A percentile compares a stretch with the other conserved stretches of the same genome.
These are phyloP conservation scores for Fusarium clavum DNA, from an alignment of 2,329 filamentous ascomycete species.

Conservation along the genomic window DNA sequence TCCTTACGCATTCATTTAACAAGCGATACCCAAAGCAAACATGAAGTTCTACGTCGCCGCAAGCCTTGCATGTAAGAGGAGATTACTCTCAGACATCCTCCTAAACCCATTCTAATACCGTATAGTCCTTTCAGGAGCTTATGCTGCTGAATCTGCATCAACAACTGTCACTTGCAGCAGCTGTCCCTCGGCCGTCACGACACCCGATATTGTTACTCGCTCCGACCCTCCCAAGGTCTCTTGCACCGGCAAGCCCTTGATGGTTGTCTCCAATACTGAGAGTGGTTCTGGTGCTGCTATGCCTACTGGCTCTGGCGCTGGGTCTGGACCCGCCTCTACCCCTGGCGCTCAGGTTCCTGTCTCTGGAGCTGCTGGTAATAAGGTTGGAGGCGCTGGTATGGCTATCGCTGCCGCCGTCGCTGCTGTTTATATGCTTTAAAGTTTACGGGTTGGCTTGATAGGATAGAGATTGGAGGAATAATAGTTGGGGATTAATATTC, in stretches of 20 bases:
- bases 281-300: slow-evolving; percentile 13
- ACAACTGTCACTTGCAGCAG: slow-evolving; percentile 31
- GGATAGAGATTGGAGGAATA: background rate
- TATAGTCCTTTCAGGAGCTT: slow-evolving; percentile 26
- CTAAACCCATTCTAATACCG: background rate
- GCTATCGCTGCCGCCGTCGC: background rate
- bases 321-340: slow-evolving; percentile 11
- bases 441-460: background rate
- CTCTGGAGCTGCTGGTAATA: slow-evolving; percentile 20
- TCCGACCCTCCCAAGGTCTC: slow-evolving; percentile 25
- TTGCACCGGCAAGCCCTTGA: slow-evolving; percentile 24
- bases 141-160: slow-evolving; percentile 28
- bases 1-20: slow-evolving; percentile 19
- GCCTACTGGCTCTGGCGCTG: slow-evolving; percentile 19
- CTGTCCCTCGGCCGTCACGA: slow-evolving; percentile 16
- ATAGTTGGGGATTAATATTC: slow-evolving; percentile 4
- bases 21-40: slow-evolving; percentile 3
- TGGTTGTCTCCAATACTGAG: slow-evolving; percentile 10
- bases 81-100: no score
- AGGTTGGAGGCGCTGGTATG: slow-evolving; percentile 5
- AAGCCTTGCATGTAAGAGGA: slow-evolving; percentile 23
- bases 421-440: slow-evolving; percentile 21
- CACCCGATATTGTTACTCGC: slow-evolving; percentile 31
- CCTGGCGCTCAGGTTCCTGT: slow-evolving; percentile 19
- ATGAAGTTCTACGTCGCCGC: slow-evolving; percentile 32